Evolutionary conservation across 768 basidiomycete genomes (phyloP), one percentile per base, ranked within the genome.

Genomic region (Tephrocybe sp.): DNA sequence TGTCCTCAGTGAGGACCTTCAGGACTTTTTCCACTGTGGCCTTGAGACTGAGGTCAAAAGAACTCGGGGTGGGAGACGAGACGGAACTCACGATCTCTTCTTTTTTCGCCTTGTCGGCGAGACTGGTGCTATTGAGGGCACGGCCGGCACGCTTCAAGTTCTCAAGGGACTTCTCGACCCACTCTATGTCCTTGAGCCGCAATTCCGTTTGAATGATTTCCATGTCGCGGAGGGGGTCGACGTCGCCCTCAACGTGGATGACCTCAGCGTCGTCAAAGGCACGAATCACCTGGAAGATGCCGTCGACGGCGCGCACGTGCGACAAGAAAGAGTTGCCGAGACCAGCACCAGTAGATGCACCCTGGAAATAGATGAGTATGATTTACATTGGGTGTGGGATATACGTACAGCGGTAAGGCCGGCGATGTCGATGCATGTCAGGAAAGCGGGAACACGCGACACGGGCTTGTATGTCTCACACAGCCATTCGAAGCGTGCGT

Each of bases 221-320:
- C 95, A 98, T 98, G 71, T 99, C 97, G 53, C 97, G 88, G 33
- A 90, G 56, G 10, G 97, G 97, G 70, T 98, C 80, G 51, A 99
- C 94, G 61, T 98, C 97, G 38, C 97, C 97, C 72, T 98, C 97
- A 56, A 98, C 96, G 69, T 99, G 97, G 59, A 89, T 98, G 66
- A 99, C 94, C 62, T 99, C 97, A n/a, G 94, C 88, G 63, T 99
- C 97, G 64, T 98, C 97, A 66, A 99, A 99, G 4, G 96, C 94
- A 45, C 97, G 90, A 50, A 98, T 86, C 56, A 98, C 87, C 68
- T 98, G 97, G 79, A 98, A 99, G 64, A 99, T 99, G 62, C 97
- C 97, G 66, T 99, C 97, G 54, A 98, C 96, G 9, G 97, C 92
- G 51, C 97, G 89, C 37, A 99, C 95, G 67, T 98, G 93, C 10